A percentile compares a stretch with the other conserved stretches of the same genome.
Conservation (phyloP, 164 flowering plant species). For the Chimonanthus salicifolius region DNA sequence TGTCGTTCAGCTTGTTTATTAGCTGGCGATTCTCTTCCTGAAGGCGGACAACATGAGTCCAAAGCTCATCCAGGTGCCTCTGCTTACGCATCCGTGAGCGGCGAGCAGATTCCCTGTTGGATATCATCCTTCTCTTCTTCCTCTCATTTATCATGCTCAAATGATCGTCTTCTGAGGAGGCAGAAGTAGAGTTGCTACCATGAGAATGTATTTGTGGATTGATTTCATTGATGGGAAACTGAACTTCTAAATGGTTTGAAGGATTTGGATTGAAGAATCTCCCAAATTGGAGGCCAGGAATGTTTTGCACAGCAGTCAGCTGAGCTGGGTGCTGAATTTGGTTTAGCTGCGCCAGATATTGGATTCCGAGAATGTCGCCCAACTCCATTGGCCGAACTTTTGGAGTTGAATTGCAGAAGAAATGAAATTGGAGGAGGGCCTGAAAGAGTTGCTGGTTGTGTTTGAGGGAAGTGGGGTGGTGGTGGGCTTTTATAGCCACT, state of each 20-base stretch:
- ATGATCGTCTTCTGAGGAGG: constrained; percentile 79
- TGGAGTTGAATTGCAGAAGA: not conserved
- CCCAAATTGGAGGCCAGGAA: constrained; percentile 21
- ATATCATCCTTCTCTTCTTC: constrained; percentile 83
- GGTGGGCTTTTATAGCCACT: no score
- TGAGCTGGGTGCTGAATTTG: constrained; percentile 19
- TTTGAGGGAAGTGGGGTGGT: not conserved
- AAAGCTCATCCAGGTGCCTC: constrained; percentile 81
- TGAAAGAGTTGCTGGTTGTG: not conserved
- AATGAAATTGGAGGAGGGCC: not conserved
- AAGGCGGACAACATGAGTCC: constrained; percentile 76
- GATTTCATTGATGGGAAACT: constrained; percentile 24
- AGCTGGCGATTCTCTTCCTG: constrained; percentile 71
- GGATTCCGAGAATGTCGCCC: constrained; percentile 30
- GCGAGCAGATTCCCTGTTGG: constrained; percentile 90
- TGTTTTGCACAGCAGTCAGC: constrained; percentile 21
- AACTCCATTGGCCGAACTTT: constrained; percentile 15
- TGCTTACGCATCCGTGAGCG: constrained; percentile 91
- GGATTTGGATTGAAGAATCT: constrained; percentile 19
- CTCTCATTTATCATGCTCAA: constrained; percentile 58
- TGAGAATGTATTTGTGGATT: constrained; percentile 4
- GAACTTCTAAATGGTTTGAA: constrained; percentile 15
- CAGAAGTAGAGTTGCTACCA: constrained; percentile 53
- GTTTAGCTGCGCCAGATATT: constrained; percentile 26
- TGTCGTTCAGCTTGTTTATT: constrained; percentile 66